Percentiles rank a stretch among this genome's conserved stretches.
These are phyloP conservation scores for Rhazya stricta DNA, from an alignment of 257 asterid genomes.

Conservation along the genomic window DNA sequence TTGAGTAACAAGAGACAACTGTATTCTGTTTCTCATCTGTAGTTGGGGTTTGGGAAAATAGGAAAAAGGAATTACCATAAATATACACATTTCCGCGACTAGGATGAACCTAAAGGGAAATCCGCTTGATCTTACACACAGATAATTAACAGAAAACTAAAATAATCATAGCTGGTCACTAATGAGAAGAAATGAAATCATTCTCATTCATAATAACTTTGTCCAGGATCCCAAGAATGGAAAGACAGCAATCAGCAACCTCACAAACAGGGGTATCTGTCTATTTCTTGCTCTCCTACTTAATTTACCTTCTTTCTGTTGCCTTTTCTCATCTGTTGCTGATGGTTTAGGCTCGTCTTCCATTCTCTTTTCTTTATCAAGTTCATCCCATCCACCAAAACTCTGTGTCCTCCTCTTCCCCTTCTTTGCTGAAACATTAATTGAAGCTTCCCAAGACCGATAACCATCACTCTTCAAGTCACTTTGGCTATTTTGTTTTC, in stretches of 20 bases:
- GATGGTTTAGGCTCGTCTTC: conserved; percentile 24
- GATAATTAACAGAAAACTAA: background rate
- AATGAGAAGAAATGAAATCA: background rate
- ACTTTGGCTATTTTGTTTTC: conserved; percentile 24
- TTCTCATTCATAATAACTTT: conserved; percentile 38
- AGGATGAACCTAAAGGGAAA: background rate
- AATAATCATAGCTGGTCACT: background rate
- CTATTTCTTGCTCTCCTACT: conserved; percentile 46
- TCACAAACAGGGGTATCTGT: conserved; percentile 41
- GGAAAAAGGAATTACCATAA: background rate
- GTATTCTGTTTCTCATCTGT: background rate
- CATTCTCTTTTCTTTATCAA: conserved; percentile 39
- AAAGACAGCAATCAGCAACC: conserved; percentile 53
- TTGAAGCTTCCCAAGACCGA: conserved; percentile 47
- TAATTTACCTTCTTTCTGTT: conserved; percentile 29
- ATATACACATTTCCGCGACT: background rate
- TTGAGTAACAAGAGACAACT: background rate
- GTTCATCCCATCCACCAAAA: conserved; percentile 96
- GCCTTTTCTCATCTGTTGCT: conserved; percentile 19
- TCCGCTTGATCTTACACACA: background rate
- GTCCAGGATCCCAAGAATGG: conserved; percentile 62
- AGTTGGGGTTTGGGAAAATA: background rate
- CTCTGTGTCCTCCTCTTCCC: conserved; percentile 17
- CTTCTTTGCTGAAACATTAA: conserved; percentile 27
- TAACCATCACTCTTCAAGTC: conserved; percentile 33